Conservation (phyloP, 495 filamentous ascomycete genomes). For the Aspergillus kassunensis region DNA sequence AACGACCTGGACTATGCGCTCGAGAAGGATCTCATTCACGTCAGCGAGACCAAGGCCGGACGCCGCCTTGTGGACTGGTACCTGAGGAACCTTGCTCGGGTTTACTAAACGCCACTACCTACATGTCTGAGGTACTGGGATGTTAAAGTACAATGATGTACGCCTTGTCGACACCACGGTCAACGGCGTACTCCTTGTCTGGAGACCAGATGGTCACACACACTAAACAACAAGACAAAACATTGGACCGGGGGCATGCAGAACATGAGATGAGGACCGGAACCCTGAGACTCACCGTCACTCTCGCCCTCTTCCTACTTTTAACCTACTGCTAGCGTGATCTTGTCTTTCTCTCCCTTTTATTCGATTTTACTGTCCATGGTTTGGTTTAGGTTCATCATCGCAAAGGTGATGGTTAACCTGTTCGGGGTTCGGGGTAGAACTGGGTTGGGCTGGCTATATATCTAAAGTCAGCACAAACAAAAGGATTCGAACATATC, state of each 20-base stretch:
- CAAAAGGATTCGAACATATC: conserved; percentile 19
- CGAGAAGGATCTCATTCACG: conserved; percentile 95
- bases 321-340: too few relatives aligned
- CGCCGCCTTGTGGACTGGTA: conserved; percentile 98
- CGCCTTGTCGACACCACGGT: not conserved
- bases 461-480: not conserved
- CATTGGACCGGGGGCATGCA: not conserved
- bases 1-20: conserved; percentile 96
- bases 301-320: conserved; percentile 16
- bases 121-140: not conserved
- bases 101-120: conserved; percentile 55
- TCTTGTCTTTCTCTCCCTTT: conserved; percentile 19
- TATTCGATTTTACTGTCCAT: conserved; percentile 21
- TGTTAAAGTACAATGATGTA: not conserved
- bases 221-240: not conserved
- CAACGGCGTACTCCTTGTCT: not conserved
- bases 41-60: conserved; percentile 97
- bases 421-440: not conserved
- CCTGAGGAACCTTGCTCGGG: conserved; percentile 89
- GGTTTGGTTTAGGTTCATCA: conserved; percentile 2
- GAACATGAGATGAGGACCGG: too few relatives aligned
- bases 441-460: too few relatives aligned
- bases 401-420: conserved; percentile 2
- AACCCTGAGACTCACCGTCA: not conserved
- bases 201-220: not conserved